Conservation (phyloP, 140 eudicot genomes). For the Flaveria floridana region DNA sequence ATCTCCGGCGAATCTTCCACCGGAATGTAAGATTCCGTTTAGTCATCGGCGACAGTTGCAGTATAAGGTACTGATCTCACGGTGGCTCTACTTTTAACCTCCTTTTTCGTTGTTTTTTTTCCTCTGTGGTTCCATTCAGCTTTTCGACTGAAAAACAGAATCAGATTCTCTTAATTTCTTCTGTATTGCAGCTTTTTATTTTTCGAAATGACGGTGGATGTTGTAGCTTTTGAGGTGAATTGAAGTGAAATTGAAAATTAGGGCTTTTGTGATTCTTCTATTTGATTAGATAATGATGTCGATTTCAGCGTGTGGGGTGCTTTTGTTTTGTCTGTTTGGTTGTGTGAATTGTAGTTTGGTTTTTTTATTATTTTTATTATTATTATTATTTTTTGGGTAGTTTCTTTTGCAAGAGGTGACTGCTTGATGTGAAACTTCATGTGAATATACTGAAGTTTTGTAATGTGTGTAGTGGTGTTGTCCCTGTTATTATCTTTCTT, state of each 20-base stretch:
- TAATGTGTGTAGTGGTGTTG: constrained; percentile 31
- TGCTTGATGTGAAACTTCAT: constrained; percentile 61
- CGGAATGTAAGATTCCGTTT: constrained; percentile 44
- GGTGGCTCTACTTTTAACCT: constrained; percentile 15
- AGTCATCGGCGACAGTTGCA: constrained; percentile 10
- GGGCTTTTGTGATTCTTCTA: constrained; percentile 15
- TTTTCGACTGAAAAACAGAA: constrained; percentile 40
- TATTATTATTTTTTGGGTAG: constrained; percentile 5
- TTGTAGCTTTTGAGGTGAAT: constrained; percentile 2
- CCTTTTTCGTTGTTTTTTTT: constrained; percentile 11
- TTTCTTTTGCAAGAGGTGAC: constrained; percentile 33
- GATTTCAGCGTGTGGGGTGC: not conserved
- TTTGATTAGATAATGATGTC: constrained; percentile 19
- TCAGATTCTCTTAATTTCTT: constrained; percentile 35
- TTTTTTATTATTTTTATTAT: not conserved
- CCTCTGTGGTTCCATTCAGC: constrained; percentile 29
- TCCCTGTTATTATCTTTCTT: constrained; percentile 30
- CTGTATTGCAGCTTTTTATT: constrained; percentile 32
- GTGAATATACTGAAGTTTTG: constrained; percentile 39
- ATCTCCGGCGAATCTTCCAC: constrained; percentile 37
- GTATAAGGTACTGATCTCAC: constrained; percentile 33
- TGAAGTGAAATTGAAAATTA: not conserved
- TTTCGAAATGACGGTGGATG: constrained; percentile 16
- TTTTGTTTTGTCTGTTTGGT: constrained; percentile 29
- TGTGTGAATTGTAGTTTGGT: constrained; percentile 15